Conservation (phyloP, 148 eudicot species). For the Heliosperma pusillum region DNA sequence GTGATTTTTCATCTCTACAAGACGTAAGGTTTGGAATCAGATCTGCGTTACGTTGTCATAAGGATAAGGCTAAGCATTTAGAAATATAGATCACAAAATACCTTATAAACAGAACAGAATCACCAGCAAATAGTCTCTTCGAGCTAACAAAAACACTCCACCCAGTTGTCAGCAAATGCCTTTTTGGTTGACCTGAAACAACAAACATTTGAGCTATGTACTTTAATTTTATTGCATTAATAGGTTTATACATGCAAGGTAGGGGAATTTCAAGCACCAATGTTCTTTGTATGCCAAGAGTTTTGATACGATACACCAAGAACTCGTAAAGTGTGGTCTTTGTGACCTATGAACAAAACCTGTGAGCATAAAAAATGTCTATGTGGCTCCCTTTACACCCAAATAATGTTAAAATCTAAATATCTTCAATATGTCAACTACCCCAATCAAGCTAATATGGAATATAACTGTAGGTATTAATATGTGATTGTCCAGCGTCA, state of each 20-base stretch:
- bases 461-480: neutral
- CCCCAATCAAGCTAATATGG: neutral
- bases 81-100: conserved; percentile 7
- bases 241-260: neutral
- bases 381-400: neutral
- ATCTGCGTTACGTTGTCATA: neutral
- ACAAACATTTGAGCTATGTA: neutral
- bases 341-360: neutral
- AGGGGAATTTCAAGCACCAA: neutral
- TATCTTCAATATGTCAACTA: neutral
- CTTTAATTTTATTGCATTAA: neutral
- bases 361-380: neutral
- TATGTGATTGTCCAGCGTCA: neutral
- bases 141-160: conserved; percentile 99
- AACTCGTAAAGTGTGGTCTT: neutral
- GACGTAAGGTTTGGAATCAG: neutral
- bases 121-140: conserved; percentile 89
- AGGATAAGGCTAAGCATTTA: neutral
- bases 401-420: neutral
- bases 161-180: conserved; percentile 94
- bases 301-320: neutral
- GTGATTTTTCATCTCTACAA: conserved; percentile 84
- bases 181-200: conserved; percentile 83
- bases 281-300: neutral
- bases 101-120: conserved; percentile 92